Evolutionary conservation across 345 rosid genomes (phyloP).

Genomic region (Psidium friedrichsthalianum): DNA sequence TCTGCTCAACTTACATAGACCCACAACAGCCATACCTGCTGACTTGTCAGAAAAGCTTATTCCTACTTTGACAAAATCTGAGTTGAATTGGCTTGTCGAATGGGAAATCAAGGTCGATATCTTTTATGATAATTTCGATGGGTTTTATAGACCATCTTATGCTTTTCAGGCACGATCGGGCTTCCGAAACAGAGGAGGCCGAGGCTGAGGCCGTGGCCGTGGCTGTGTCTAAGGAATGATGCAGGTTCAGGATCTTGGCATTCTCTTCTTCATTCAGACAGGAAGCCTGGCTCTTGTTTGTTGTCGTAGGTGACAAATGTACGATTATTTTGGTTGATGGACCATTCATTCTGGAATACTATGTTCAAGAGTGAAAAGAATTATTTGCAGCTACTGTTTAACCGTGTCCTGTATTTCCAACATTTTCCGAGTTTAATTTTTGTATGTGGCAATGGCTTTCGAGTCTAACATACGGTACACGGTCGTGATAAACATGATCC

Average conservation of each 20-base stretch:
- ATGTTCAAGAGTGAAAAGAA: background rate
- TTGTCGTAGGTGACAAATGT: background rate
- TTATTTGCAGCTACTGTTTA: background rate
- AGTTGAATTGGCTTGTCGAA: background rate
- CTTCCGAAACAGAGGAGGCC: conserved; percentile 9
- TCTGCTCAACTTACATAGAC: background rate
- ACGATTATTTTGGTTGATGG: background rate
- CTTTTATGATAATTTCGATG: background rate
- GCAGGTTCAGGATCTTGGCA: background rate
- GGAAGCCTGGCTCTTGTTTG: background rate
- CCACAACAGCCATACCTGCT: background rate
- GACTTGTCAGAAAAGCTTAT: background rate
- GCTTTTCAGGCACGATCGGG: conserved; percentile 49
- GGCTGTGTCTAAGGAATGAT: conserved; percentile 28
- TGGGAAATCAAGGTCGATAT: background rate
- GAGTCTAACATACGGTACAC: background rate
- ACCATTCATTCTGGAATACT: background rate
- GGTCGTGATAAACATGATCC: background rate
- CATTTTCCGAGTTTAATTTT: background rate
- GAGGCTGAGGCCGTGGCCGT: conserved; percentile 26
- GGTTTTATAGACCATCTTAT: background rate
- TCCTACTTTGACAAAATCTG: background rate
- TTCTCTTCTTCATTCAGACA: background rate
- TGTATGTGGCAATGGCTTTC: background rate
- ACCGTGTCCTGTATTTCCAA: background rate